Percentiles rank a stretch among this genome's conserved stretches.
phyloP scores from a whole-genome alignment of 306 rosid genomes.

The Sechiopsis laciniata region DNA sequence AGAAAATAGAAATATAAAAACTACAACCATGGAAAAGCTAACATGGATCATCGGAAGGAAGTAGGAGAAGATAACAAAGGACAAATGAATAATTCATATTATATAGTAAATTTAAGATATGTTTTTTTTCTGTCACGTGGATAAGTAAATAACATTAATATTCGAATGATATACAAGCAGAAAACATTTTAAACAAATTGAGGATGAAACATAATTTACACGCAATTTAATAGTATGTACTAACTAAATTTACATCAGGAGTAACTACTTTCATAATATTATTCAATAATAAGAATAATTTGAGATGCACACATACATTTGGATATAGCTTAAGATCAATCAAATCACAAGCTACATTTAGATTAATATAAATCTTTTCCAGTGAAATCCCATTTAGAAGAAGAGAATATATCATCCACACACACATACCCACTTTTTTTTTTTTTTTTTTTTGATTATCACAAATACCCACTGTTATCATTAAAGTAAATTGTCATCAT shows the following conservation, averaged over 20 bases:
- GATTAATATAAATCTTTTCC: neutral
- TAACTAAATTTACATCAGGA: neutral
- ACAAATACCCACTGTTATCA: neutral
- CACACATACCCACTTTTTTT: neutral
- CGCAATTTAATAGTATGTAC: neutral
- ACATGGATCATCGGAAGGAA: neutral
- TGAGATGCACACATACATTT: neutral
- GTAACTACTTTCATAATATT: neutral
- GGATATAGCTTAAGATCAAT: neutral
- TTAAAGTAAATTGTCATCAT: conserved; percentile 18
- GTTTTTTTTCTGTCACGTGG: neutral
- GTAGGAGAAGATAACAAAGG: neutral
- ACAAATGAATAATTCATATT: neutral
- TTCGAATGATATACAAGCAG: neutral
- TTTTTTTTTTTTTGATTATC: no score
- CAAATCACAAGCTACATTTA: neutral
- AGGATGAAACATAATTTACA: neutral
- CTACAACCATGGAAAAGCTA: neutral
- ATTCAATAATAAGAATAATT: neutral
- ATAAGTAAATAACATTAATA: neutral
- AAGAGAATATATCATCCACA: conserved; percentile 2
- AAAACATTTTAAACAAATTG: neutral
- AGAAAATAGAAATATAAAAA: neutral
- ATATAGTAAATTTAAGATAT: neutral
- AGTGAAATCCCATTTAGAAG: conserved; percentile 2